phyloP scores from a whole-genome alignment of 2,329 filamentous ascomycete genomes.

The Drechslerella dactyloides region DNA sequence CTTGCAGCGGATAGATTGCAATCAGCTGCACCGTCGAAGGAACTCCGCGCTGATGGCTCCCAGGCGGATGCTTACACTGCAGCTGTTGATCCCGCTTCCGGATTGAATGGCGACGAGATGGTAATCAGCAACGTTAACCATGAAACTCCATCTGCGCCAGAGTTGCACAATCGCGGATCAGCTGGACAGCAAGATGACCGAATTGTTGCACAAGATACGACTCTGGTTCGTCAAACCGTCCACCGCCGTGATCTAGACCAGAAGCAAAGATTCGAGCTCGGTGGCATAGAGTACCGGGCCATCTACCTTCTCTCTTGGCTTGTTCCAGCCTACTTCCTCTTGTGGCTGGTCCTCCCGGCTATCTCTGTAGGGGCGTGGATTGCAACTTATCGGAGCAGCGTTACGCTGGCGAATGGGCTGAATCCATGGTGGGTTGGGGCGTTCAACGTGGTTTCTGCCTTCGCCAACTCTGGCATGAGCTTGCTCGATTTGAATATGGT shows the following conservation, averaged over 20 bases:
- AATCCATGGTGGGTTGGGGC: conserved; percentile 73
- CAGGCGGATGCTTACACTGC: not conserved
- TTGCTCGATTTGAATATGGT: conserved; percentile 71
- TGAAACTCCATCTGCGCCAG: not conserved
- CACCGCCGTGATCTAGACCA: conserved; percentile 59
- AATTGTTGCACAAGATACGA: conserved; percentile 7
- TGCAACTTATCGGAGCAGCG: conserved; percentile 62
- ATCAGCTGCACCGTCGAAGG: conserved; percentile 13
- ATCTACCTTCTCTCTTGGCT: conserved; percentile 66
- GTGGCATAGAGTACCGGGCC: conserved; percentile 70
- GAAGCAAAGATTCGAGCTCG: conserved; percentile 66
- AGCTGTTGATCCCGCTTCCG: not conserved
- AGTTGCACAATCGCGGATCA: conserved; percentile 29
- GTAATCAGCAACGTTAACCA: conserved; percentile 3
- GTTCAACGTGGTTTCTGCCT: conserved; percentile 72
- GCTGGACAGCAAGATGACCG: conserved; percentile 11
- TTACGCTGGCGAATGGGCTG: conserved; percentile 65
- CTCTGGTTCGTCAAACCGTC: conserved; percentile 11
- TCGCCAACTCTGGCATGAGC: conserved; percentile 75
- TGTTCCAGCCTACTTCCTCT: conserved; percentile 67
- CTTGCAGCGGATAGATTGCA: conserved; percentile 57
- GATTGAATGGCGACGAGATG: conserved; percentile 7
- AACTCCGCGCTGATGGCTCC: conserved; percentile 4
- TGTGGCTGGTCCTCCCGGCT: conserved; percentile 67
- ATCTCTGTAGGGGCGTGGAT: conserved; percentile 70